These are phyloP conservation scores for Leccinum aurantiacum DNA, from an alignment of 768 basidiomycete species.

Conservation along the genomic window DNA sequence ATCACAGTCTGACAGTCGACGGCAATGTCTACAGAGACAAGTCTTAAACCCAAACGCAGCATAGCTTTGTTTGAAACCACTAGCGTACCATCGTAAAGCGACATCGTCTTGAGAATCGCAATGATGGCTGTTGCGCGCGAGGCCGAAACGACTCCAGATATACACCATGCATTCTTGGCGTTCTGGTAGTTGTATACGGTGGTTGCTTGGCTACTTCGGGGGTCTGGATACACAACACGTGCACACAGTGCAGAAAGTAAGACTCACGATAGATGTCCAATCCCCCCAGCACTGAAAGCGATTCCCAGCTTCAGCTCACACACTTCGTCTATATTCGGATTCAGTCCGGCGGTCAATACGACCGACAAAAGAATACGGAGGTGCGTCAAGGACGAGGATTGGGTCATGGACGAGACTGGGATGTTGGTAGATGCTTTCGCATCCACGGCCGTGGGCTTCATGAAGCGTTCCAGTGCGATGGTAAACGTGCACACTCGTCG, in stretches of 20 bases:
- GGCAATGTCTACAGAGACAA: slow-evolving; percentile 51
- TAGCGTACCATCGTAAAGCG: slow-evolving; percentile 65
- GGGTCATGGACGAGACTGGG: slow-evolving; percentile 37
- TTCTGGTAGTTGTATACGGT: slow-evolving; percentile 41
- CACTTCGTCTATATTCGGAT: slow-evolving; percentile 66
- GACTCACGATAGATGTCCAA: slow-evolving; percentile 54
- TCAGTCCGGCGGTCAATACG: slow-evolving; percentile 69
- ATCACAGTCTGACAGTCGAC: slow-evolving; percentile 72
- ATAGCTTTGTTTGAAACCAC: neutral
- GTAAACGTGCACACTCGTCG: slow-evolving; percentile 47
- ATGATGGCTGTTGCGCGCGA: slow-evolving; percentile 66
- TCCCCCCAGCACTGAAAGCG: slow-evolving; percentile 33
- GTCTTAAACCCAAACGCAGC: neutral
- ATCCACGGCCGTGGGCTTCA: slow-evolving; percentile 46
- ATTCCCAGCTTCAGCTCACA: slow-evolving; percentile 60
- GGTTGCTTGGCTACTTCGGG: slow-evolving; percentile 31
- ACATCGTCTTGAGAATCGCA: slow-evolving; percentile 65
- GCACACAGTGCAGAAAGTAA: neutral
- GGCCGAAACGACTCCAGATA: slow-evolving; percentile 71
- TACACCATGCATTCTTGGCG: slow-evolving; percentile 60
- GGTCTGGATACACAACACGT: neutral
- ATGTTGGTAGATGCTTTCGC: slow-evolving; percentile 52
- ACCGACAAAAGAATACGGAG: slow-evolving; percentile 62
- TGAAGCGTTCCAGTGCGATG: slow-evolving; percentile 52
- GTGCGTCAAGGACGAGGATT: slow-evolving; percentile 47